Evolutionary conservation across 768 basidiomycete genomes (phyloP).

Genomic region (Agrocybe chaxingu): DNA sequence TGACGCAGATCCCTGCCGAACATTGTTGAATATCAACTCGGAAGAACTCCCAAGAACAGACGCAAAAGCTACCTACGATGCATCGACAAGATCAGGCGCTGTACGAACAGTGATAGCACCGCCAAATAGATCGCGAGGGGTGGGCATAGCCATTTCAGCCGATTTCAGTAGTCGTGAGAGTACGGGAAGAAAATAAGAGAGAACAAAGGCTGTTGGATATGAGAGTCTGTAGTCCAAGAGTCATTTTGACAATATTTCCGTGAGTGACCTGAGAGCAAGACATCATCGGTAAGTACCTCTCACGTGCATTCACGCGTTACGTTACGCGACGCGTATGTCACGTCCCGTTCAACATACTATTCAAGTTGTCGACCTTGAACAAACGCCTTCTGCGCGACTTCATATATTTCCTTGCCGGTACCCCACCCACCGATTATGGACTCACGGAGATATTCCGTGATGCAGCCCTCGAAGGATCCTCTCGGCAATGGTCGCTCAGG

Average conservation of each 20-base stretch:
- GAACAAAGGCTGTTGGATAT: background rate
- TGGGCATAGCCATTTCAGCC: slow-evolving; percentile 16
- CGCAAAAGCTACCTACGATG: slow-evolving; percentile 59
- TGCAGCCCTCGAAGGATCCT: slow-evolving; percentile 51
- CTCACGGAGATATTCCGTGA: slow-evolving; percentile 51
- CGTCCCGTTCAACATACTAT: slow-evolving; percentile 5
- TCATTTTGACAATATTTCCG: too few species aligned
- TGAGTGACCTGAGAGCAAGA: too few species aligned
- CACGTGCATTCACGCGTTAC: slow-evolving; percentile 1
- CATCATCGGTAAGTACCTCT: background rate
- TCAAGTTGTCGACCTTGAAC: slow-evolving; percentile 2
- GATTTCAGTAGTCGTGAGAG: background rate
- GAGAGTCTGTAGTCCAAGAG: too few species aligned
- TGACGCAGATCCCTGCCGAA: slow-evolving; percentile 57
- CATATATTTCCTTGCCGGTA: too few species aligned
- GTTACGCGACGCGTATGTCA: slow-evolving; percentile 30
- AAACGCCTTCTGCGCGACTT: background rate
- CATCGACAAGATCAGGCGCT: slow-evolving; percentile 67
- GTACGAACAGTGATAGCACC: slow-evolving; percentile 73
- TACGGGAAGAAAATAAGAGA: background rate
- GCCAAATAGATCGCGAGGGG: slow-evolving; percentile 66
- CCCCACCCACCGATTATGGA: slow-evolving; percentile 34
- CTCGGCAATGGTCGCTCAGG: slow-evolving; percentile 54
- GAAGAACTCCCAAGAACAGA: background rate
- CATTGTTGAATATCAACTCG: slow-evolving; percentile 2